A percentile compares a stretch with the other conserved stretches of the same genome.
These are phyloP conservation scores for Neurospora intermedia DNA, from an alignment of 495 filamentous ascomycete species.

Conservation along the genomic window DNA sequence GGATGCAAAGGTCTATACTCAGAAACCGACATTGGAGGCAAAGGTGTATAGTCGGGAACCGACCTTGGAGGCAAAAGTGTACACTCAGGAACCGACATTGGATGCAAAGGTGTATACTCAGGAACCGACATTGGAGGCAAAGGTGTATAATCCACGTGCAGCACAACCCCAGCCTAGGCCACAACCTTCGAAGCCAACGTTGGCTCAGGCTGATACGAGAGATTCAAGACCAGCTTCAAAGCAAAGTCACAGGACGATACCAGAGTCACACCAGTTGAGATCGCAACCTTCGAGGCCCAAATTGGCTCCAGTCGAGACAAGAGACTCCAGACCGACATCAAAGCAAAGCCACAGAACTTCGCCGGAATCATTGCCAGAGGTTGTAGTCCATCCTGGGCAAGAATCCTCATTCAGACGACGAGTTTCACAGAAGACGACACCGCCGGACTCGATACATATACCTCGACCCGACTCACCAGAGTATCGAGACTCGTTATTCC, in stretches of 20 bases:
- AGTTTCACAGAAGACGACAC: slow-evolving; percentile 34
- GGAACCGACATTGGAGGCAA: background rate
- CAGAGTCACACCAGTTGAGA: background rate
- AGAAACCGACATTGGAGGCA: background rate
- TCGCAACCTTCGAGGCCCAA: slow-evolving; percentile 9
- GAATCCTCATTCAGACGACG: slow-evolving; percentile 38
- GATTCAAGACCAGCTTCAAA: slow-evolving; percentile 1
- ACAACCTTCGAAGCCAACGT: slow-evolving; percentile 1
- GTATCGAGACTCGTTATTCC: slow-evolving; percentile 19
- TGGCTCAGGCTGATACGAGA: slow-evolving; percentile 16
- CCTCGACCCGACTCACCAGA: slow-evolving; percentile 23
- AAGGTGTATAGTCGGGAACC: too few relatives aligned
- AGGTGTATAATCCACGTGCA: background rate
- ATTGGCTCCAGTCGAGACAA: slow-evolving; percentile 17
- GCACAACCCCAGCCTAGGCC: background rate
- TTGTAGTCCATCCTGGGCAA: slow-evolving; percentile 19
- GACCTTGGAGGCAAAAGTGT: background rate
- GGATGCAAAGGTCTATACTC: background rate
- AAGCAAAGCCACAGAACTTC: background rate
- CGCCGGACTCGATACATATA: slow-evolving; percentile 36
- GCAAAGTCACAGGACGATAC: background rate
- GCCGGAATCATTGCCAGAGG: slow-evolving; percentile 11
- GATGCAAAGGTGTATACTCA: slow-evolving; percentile 1
- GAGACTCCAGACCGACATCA: slow-evolving; percentile 1
- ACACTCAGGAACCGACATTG: background rate